phyloP scores from a whole-genome alignment of 2,329 filamentous ascomycete genomes.

The Cladosporium oxysporum region DNA sequence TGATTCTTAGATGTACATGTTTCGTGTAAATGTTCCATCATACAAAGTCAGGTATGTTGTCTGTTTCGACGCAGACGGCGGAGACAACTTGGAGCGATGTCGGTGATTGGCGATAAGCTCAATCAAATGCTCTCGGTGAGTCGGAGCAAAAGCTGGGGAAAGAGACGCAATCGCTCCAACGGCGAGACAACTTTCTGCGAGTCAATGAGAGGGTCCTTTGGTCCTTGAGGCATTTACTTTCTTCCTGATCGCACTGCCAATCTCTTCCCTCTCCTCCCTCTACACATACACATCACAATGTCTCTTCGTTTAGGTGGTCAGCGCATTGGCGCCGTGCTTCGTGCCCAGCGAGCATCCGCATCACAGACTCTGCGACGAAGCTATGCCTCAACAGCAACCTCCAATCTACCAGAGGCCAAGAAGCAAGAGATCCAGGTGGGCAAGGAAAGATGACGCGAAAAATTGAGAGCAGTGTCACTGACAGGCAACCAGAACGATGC shows the following conservation, averaged over 20 bases:
- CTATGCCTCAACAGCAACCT: conserved; percentile 44
- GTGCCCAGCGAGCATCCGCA: conserved; percentile 16
- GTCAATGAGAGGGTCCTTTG: not conserved
- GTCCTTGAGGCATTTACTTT: conserved; percentile 1
- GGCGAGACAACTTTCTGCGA: not conserved
- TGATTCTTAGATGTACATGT: not conserved
- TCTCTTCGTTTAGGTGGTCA: conserved; percentile 28
- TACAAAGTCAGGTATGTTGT: not conserved
- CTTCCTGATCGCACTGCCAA: conserved; percentile 1
- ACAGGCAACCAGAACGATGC: conserved; percentile 37
- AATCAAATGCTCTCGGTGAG: not conserved
- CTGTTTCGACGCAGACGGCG: not conserved
- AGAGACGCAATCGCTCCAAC: not conserved
- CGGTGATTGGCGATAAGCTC: not conserved
- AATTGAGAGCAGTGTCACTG: not conserved
- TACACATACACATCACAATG: conserved; percentile 22
- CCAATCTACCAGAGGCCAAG: conserved; percentile 44
- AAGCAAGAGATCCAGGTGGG: conserved; percentile 46
- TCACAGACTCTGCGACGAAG: conserved; percentile 23
- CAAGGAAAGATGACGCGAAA: not conserved
- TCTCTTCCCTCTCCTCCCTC: not conserved
- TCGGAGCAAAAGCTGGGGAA: not conserved
- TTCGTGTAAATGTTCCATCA: not conserved
- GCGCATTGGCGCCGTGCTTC: conserved; percentile 27
- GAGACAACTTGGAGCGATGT: not conserved